Percentiles rank a stretch among this genome's conserved stretches.
These are phyloP conservation scores for Dioszegia hungarica DNA, from an alignment of 768 basidiomycete species.

Conservation along the genomic window DNA sequence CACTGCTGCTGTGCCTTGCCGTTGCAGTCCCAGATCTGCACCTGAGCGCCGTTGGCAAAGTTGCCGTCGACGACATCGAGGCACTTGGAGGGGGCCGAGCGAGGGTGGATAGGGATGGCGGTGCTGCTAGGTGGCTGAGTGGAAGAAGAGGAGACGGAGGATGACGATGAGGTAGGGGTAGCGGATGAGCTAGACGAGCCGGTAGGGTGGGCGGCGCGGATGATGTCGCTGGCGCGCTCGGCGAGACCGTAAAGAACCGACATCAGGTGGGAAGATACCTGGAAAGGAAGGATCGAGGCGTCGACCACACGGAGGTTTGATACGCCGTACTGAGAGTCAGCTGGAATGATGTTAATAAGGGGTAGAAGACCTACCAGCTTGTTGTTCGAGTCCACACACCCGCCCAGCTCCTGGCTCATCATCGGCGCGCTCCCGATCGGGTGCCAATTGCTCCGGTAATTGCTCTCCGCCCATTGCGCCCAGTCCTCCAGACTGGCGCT, in stretches of 20 bases:
- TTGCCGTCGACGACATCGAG: constrained; percentile 18
- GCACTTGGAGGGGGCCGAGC: constrained; percentile 25
- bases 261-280: constrained; percentile 40
- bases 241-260: constrained; percentile 39
- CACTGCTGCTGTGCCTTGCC: constrained; percentile 21
- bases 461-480: constrained; percentile 27
- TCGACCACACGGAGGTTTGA: constrained; percentile 38
- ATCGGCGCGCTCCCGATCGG: constrained; percentile 43
- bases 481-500: constrained; percentile 13
- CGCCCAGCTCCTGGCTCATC: constrained; percentile 39
- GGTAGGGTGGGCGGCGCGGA: constrained; percentile 29
- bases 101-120: constrained; percentile 28
- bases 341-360: not conserved
- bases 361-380: constrained; percentile 22
- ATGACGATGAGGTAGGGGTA: constrained; percentile 3
- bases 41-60: not conserved
- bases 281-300: constrained; percentile 35
- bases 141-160: constrained; percentile 5
- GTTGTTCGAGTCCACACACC: constrained; percentile 31
- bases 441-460: constrained; percentile 38
- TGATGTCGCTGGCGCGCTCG: constrained; percentile 37
- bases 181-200: constrained; percentile 5
- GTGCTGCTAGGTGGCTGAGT: constrained; percentile 12
- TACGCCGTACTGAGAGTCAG: constrained; percentile 29
- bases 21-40: constrained; percentile 34